Percentiles rank a stretch among this genome's conserved stretches.
These are phyloP conservation scores for Trichoderma sp. DNA, from an alignment of 2,329 filamentous ascomycete genomes.

Conservation along the genomic window DNA sequence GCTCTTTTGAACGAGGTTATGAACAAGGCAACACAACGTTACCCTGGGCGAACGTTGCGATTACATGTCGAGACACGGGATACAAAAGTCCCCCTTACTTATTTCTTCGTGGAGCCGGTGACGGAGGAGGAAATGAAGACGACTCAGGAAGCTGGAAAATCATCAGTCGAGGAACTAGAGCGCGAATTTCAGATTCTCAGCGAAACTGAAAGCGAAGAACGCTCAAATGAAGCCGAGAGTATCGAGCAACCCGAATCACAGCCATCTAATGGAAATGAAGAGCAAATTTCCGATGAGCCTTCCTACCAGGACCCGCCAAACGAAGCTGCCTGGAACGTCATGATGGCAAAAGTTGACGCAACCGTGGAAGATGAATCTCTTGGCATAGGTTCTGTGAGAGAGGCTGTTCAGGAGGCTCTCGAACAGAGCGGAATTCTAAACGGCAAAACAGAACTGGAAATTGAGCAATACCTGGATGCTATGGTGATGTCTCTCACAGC, in stretches of 20 bases:
- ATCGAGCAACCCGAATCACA: conserved; percentile 26
- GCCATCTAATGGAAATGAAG: conserved; percentile 30
- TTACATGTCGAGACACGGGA: conserved; percentile 78
- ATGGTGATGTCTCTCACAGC: conserved; percentile 51
- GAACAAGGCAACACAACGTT: conserved; percentile 71
- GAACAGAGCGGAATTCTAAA: conserved; percentile 55
- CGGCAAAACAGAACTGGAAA: conserved; percentile 48
- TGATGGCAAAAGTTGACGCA: conserved; percentile 57
- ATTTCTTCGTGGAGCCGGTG: conserved; percentile 88
- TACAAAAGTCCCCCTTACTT: conserved; percentile 67
- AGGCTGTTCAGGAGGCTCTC: conserved; percentile 57
- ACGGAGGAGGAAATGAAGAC: conserved; percentile 67
- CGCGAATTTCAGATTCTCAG: conserved; percentile 57
- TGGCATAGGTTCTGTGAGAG: conserved; percentile 53
- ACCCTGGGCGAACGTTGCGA: conserved; percentile 74
- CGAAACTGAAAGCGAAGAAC: conserved; percentile 34
- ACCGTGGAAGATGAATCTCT: conserved; percentile 59
- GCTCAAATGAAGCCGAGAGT: conserved; percentile 25
- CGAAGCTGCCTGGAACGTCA: conserved; percentile 53
- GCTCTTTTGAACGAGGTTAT: conserved; percentile 77
- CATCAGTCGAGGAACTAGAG: conserved; percentile 69
- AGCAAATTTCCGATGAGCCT: conserved; percentile 26
- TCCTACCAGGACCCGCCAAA: conserved; percentile 30
- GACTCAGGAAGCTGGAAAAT: conserved; percentile 70
- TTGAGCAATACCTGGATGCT: conserved; percentile 50